phyloP scores from a whole-genome alignment of 169 alveolate genomes.

The Neospora caninum region DNA sequence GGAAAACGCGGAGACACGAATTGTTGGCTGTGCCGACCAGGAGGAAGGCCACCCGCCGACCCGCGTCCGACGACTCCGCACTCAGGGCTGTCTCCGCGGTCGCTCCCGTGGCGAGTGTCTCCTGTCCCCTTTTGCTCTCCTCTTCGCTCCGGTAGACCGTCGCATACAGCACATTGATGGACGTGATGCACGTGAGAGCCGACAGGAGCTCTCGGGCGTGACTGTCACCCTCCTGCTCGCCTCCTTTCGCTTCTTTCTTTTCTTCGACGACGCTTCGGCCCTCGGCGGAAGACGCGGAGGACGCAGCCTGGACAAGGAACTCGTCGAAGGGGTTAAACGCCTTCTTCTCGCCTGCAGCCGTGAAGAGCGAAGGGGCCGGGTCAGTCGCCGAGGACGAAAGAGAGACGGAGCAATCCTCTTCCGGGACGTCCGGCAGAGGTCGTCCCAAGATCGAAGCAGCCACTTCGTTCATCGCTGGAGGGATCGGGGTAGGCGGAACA shows the following conservation, averaged over 20 bases:
- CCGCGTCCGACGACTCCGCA: not conserved
- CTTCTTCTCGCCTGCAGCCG: not conserved
- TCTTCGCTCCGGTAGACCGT: not conserved
- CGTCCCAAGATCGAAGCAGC: not conserved
- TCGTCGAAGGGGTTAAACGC: conserved; percentile 14
- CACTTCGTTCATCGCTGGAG: not conserved
- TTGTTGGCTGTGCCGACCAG: conserved; percentile 17
- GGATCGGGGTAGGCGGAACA: not conserved
- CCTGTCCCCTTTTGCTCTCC: not conserved
- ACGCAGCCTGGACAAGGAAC: not conserved
- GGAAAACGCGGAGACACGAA: conserved; percentile 9
- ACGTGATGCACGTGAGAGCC: not conserved
- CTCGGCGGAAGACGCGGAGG: not conserved
- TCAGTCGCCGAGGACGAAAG: not conserved
- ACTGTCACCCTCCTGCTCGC: not conserved
- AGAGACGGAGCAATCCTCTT: not conserved
- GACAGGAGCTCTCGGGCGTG: not conserved
- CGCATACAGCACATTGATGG: not conserved
- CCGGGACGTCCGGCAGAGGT: not conserved
- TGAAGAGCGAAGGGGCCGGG: not conserved
- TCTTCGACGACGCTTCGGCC: not conserved
- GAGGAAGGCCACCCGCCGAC: not conserved
- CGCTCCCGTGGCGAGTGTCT: not conserved
- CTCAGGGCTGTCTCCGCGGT: not conserved
- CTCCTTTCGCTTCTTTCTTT: not conserved